phyloP scores from a whole-genome alignment of 139 green algal species.

The Tetraselmis chui region DNA sequence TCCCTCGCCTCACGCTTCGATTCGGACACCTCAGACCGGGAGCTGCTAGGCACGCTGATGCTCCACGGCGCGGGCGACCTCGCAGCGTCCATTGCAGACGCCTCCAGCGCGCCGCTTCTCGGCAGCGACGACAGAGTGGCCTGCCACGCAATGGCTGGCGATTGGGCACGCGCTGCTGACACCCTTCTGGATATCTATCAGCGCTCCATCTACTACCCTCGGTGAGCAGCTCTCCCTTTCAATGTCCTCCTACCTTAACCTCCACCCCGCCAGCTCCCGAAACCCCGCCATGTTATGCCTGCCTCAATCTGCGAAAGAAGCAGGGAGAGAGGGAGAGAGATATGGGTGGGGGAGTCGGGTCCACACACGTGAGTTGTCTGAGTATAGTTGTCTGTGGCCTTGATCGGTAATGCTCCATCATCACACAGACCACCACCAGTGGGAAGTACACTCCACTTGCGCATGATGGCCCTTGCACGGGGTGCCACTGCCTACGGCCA shows the following conservation, averaged over 20 bases:
- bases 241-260: no score
- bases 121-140: background rate
- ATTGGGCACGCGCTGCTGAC: background rate
- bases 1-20: background rate
- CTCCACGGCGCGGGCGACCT: background rate
- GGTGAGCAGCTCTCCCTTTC: no score
- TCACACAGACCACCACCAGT: background rate
- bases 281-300: no score
- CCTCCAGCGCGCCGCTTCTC: background rate
- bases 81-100: background rate
- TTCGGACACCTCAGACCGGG: background rate
- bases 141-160: background rate
- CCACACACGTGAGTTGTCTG: no score
- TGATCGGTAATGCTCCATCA: no score
- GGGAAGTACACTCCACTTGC: background rate
- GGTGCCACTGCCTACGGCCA: background rate
- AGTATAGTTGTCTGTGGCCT: no score
- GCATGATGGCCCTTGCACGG: background rate
- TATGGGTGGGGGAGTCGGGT: no score
- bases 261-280: no score
- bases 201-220: background rate
- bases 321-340: no score
- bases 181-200: background rate
- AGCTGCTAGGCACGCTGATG: background rate
- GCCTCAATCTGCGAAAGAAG: no score